These are phyloP conservation scores for Cenchrus purpureus DNA, from an alignment of 176 grass and related monocot species.

Conservation along the genomic window DNA sequence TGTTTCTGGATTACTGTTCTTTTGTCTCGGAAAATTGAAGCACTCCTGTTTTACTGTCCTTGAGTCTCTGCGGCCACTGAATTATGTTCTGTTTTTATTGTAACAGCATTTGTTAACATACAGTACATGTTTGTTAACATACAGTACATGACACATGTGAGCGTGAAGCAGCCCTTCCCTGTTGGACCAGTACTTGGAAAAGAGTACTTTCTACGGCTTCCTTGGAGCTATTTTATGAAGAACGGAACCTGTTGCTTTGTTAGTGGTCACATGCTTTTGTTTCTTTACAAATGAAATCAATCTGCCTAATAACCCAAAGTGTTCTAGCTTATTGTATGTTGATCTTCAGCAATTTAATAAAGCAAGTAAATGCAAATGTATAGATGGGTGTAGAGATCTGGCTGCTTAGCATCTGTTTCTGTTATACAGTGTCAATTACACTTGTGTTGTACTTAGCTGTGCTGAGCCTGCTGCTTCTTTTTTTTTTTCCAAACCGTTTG, in stretches of 20 bases:
- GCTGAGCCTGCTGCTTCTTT: background rate
- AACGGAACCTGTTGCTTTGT: slow-evolving; percentile 2
- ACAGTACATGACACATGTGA: background rate
- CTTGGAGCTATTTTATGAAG: slow-evolving; percentile 27
- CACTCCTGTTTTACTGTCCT: background rate
- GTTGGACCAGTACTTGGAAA: slow-evolving; percentile 10
- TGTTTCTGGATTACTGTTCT: slow-evolving; percentile 10
- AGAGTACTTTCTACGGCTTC: slow-evolving; percentile 10
- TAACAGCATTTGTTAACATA: slow-evolving; percentile 12
- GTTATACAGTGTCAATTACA: background rate
- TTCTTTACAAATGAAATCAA: slow-evolving; percentile 5
- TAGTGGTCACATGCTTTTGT: background rate
- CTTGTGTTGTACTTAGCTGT: background rate
- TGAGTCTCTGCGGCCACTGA: background rate
- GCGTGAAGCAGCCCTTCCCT: slow-evolving; percentile 1
- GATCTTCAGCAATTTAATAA: background rate
- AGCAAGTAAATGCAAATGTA: background rate
- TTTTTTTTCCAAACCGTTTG: background rate
- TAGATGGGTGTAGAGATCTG: too few species aligned
- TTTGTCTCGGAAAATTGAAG: slow-evolving; percentile 25
- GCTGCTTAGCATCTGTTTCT: background rate
- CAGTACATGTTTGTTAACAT: background rate
- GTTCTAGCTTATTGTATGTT: background rate
- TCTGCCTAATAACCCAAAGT: background rate
- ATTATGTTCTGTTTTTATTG: slow-evolving; percentile 14